phyloP scores from a whole-genome alignment of 768 basidiomycete genomes.

The Boletus sp. region DNA sequence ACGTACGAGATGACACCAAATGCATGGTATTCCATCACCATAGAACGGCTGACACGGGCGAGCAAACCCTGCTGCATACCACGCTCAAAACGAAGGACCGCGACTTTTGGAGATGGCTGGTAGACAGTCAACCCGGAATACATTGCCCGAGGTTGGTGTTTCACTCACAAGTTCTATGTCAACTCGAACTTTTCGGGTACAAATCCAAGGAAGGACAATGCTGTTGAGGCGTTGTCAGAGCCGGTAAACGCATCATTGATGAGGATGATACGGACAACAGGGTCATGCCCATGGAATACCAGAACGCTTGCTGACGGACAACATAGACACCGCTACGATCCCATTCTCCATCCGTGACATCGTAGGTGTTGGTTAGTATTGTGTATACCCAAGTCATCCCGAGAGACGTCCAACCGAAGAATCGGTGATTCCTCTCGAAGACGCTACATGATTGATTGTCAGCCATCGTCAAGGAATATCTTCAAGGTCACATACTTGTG shows the following conservation, averaged over 20 bases:
- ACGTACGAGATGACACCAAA: constrained; percentile 75
- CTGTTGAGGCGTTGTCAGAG: constrained; percentile 33
- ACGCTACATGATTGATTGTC: constrained; percentile 40
- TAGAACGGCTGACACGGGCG: constrained; percentile 66
- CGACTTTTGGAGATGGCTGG: constrained; percentile 77
- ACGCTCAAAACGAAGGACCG: constrained; percentile 72
- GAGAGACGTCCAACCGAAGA: constrained; percentile 70
- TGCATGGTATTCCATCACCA: constrained; percentile 79
- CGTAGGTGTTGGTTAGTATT: constrained; percentile 61
- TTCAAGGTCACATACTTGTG: constrained; percentile 57
- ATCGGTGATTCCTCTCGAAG: constrained; percentile 78
- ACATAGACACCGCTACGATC: constrained; percentile 51
- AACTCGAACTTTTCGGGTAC: constrained; percentile 66
- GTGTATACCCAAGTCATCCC: constrained; percentile 62
- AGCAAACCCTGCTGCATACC: constrained; percentile 84
- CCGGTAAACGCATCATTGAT: background rate
- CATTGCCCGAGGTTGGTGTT: background rate
- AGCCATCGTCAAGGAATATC: background rate
- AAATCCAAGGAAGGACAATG: constrained; percentile 72
- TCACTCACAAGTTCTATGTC: constrained; percentile 69
- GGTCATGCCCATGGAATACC: constrained; percentile 73
- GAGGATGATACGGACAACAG: constrained; percentile 49
- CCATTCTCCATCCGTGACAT: constrained; percentile 54
- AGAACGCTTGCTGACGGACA: constrained; percentile 70
- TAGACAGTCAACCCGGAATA: constrained; percentile 1